A percentile compares a stretch with the other conserved stretches of the same genome.
Evolutionary conservation across 306 rosid genomes (phyloP).

Genomic region (Lathyrus oleraceus): DNA sequence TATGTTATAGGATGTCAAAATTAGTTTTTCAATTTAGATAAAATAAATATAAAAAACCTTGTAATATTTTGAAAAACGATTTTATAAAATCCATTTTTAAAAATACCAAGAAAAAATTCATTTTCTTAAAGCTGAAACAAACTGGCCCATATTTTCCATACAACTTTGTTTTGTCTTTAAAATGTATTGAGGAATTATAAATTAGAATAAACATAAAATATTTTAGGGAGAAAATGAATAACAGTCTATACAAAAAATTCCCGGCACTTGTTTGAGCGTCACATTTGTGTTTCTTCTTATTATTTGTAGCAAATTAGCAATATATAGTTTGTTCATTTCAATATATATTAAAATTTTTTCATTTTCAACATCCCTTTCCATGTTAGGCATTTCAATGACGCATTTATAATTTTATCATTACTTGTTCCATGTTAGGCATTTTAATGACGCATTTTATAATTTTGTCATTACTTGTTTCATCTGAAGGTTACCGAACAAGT

Average conservation of each 20-base stretch:
- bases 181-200: conserved; percentile 5
- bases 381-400: conserved; percentile 11
- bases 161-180: conserved; percentile 22
- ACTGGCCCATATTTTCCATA: neutral
- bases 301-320: neutral
- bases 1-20: too few species aligned
- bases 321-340: neutral
- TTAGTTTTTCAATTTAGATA: too few species aligned
- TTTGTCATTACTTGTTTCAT: conserved; percentile 21
- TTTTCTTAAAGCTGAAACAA: too few species aligned
- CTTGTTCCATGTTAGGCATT: conserved; percentile 10
- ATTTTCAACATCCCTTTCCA: conserved; percentile 16
- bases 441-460: conserved; percentile 15
- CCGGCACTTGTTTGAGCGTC: neutral
- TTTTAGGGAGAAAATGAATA: neutral
- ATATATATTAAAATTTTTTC: conserved; percentile 5
- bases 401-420: conserved; percentile 23
- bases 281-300: neutral
- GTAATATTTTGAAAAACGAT: too few species aligned
- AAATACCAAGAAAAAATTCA: too few species aligned
- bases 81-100: too few species aligned
- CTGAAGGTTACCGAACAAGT: conserved; percentile 84
- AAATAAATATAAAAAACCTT: too few species aligned
- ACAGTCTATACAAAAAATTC: neutral
- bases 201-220: neutral